phyloP scores from a whole-genome alignment of 805 yeast genomes.

The Kregervanrija fluxuum region DNA sequence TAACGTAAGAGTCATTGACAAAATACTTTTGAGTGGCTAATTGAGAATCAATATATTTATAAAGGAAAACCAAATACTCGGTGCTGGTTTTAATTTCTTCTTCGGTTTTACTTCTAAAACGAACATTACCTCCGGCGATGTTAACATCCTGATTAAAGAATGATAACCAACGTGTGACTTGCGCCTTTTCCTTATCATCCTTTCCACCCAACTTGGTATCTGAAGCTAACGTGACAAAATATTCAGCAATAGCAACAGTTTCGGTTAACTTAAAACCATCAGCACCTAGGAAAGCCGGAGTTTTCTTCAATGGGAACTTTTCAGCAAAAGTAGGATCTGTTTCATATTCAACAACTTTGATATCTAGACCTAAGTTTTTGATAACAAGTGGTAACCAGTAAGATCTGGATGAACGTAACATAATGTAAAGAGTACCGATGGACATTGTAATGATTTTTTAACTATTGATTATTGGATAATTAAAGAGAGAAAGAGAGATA shows the following conservation, averaged over 20 bases:
- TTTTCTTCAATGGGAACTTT: conserved; percentile 2
- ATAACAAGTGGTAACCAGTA: conserved; percentile 2
- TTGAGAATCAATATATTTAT: not conserved
- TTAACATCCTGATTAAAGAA: conserved; percentile 52
- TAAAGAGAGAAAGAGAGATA: no score
- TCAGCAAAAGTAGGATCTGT: not conserved
- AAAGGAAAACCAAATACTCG: not conserved
- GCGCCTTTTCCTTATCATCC: conserved; percentile 50
- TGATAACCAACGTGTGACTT: conserved; percentile 67
- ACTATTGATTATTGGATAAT: no score
- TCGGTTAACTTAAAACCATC: conserved; percentile 5
- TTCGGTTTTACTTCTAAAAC: no score
- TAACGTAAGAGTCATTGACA: no score
- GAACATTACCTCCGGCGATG: no score
- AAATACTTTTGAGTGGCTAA: no score
- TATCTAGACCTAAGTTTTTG: not conserved
- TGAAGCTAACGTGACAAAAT: conserved; percentile 23
- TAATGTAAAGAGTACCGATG: conserved; percentile 13
- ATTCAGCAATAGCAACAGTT: conserved; percentile 2
- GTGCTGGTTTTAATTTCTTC: not conserved
- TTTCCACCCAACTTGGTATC: conserved; percentile 48
- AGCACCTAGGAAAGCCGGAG: conserved; percentile 4
- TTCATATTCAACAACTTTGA: not conserved
- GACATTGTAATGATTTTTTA: conserved; percentile 14
- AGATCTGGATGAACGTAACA: conserved; percentile 3